Evolutionary conservation across 75 land plant species (phyloP), one percentile per base, ranked within the genome.

Genomic region (Picea glauca): DNA sequence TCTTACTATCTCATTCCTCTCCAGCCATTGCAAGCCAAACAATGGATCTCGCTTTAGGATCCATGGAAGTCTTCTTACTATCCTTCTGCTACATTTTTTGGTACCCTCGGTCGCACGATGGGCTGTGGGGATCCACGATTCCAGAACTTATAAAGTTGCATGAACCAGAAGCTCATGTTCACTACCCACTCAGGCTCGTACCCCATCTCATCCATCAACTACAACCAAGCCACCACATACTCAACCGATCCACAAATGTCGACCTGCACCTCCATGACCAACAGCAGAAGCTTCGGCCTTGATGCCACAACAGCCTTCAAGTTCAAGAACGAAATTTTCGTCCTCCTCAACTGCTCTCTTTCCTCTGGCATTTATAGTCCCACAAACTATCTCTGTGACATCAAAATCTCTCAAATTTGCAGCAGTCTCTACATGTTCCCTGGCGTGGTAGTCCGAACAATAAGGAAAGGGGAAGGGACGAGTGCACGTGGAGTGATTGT

Each of bases 271-370:
- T 7, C 43, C 31, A 75, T 75, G 81, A 43, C 60, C 57, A 8
- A 3, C 11, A 60, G 58, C 17, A 31, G 40, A 17, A 38, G 58
- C 32, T 75, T 80, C 40, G 81, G 81, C 17, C 81, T 80, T 43
- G 77, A 76, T 2, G 31, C 38, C 31, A 61, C 72, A 12, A 77
- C 81, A 6, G 77, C 81, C 8, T 80, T 80, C 54, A 38, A 59
- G 57, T 20, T 80, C 76, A 21, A 72, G 12, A 58, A 9, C 58
- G 56, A 74, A 54, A 58, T 58, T 4, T 80, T 80, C 13, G 38
- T 80, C 35, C 81, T 80, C 66, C 81, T 80, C 31, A 30, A 61
- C 54, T 80, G 77, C 61, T 74, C 76, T 31, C 2, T 43, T 13
- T 35, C 77, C 1, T 54, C 77, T 5, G 56, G 58, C 3, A 7